phyloP scores from a whole-genome alignment of 371 early-diverging fungal species.

The Apophysomyces variabilis region DNA sequence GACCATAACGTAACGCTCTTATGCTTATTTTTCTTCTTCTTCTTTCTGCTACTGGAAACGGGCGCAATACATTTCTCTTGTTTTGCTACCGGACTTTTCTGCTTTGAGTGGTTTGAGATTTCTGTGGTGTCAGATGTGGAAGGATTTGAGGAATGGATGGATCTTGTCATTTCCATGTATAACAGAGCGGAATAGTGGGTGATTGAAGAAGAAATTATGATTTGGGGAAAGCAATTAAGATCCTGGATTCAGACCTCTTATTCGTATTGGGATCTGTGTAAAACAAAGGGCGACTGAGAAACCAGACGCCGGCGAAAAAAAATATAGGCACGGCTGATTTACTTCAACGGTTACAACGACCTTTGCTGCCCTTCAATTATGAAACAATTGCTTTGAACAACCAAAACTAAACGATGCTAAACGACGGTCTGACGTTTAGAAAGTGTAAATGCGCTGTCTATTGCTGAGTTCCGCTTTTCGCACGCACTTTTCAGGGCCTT shows the following conservation, averaged over 20 bases:
- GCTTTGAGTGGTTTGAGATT: background rate
- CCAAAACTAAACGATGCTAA: too few species aligned
- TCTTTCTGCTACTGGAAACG: conserved; percentile 6
- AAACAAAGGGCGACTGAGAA: conserved; percentile 5
- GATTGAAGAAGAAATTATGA: background rate
- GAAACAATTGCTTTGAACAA: too few species aligned
- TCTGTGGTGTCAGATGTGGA: conserved; percentile 5
- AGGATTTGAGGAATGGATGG: conserved; percentile 11
- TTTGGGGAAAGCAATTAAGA: conserved; percentile 3
- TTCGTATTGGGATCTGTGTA: conserved; percentile 3
- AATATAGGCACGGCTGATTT: background rate
- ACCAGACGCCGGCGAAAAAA: conserved; percentile 5
- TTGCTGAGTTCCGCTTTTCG: too few species aligned
- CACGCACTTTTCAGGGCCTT: too few species aligned
- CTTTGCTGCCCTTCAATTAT: too few species aligned
- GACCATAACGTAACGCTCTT: background rate
- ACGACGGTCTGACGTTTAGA: too few species aligned
- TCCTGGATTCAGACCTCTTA: conserved; percentile 5
- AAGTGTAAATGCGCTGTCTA: too few species aligned
- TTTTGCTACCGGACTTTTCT: background rate
- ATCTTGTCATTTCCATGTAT: conserved; percentile 12
- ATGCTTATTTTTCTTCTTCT: conserved; percentile 15
- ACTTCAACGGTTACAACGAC: background rate
- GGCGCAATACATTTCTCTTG: conserved; percentile 8
- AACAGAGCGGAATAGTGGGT: background rate